A percentile compares a stretch with the other conserved stretches of the same genome.
phyloP scores from a whole-genome alignment of 2,329 filamentous ascomycete species.

The Paecilomyces sp. region DNA sequence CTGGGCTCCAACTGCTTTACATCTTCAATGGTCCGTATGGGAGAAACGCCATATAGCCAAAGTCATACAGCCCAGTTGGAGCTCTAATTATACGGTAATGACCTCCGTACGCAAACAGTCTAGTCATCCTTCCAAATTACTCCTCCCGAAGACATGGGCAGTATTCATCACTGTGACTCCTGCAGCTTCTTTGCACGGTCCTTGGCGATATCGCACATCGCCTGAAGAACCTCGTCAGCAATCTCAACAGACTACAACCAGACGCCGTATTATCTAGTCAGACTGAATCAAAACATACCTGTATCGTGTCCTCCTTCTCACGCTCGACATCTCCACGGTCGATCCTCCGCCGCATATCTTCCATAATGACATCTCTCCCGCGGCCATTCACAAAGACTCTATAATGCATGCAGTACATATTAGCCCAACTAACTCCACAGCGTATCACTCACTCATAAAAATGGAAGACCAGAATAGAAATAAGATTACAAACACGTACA shows the following conservation, averaged over 20 bases:
- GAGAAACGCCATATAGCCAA: background rate
- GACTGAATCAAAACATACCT: slow-evolving; percentile 46
- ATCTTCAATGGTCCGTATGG: background rate
- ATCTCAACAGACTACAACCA: background rate
- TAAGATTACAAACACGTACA: slow-evolving; percentile 28
- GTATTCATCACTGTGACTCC: slow-evolving; percentile 2
- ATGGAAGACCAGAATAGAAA: background rate
- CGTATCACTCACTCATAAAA: background rate
- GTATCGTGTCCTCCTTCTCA: slow-evolving; percentile 67
- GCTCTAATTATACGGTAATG: background rate
- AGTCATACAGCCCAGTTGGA: background rate
- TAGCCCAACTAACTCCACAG: background rate
- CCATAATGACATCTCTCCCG: slow-evolving; percentile 65
- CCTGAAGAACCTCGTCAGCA: slow-evolving; percentile 40
- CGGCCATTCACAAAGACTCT: slow-evolving; percentile 84
- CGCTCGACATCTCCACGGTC: slow-evolving; percentile 55
- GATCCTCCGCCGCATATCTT: slow-evolving; percentile 72
- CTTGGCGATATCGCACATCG: slow-evolving; percentile 85
- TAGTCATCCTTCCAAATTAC: background rate
- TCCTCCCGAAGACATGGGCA: background rate
- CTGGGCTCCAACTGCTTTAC: no score
- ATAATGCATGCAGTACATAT: background rate
- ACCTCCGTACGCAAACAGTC: background rate
- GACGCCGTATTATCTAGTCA: background rate
- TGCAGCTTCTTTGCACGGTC: slow-evolving; percentile 65